These are phyloP conservation scores for Dendrostoma leiphaemia DNA, from an alignment of 2,329 filamentous ascomycete species.

Conservation along the genomic window DNA sequence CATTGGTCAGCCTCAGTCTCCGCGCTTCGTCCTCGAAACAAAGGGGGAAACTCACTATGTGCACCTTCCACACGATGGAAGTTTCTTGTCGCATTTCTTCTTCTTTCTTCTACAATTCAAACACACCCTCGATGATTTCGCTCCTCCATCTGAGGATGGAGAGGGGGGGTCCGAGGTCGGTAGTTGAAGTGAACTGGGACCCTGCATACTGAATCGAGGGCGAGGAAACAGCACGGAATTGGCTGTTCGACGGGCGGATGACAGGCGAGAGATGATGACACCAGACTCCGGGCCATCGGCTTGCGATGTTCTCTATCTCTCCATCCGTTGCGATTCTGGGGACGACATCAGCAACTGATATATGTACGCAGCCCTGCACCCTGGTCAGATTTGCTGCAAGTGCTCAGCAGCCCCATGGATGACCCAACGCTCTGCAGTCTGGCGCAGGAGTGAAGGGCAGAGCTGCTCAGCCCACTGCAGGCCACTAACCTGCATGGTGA, in stretches of 20 bases:
- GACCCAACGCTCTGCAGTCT: constrained; percentile 16
- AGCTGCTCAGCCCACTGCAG: constrained; percentile 18
- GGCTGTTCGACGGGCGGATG: not conserved
- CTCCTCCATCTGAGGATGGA: constrained; percentile 19
- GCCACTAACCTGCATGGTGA: constrained; percentile 9
- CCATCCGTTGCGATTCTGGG: constrained; percentile 6
- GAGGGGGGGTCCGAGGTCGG: constrained; percentile 18
- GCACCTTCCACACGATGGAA: constrained; percentile 27
- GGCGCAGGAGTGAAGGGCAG: constrained; percentile 13
- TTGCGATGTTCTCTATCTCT: constrained; percentile 7
- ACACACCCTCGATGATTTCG: constrained; percentile 26
- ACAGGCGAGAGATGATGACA: not conserved
- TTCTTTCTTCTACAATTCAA: constrained; percentile 28
- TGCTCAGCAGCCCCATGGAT: constrained; percentile 14
- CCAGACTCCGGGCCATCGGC: constrained; percentile 2
- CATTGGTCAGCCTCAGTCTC: not conserved
- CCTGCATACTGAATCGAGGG: constrained; percentile 13
- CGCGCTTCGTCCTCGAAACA: too few species aligned
- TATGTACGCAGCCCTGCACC: constrained; percentile 16
- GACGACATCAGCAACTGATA: constrained; percentile 16
- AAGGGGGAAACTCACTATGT: constrained; percentile 23
- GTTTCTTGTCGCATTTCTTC: constrained; percentile 28
- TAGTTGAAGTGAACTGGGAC: constrained; percentile 11
- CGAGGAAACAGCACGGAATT: not conserved
- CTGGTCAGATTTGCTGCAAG: constrained; percentile 11